Evolutionary conservation across 192 early-diverging fungal species (phyloP), one percentile per base, ranked within the genome.

Genomic region (Helicostylum pulchrum): DNA sequence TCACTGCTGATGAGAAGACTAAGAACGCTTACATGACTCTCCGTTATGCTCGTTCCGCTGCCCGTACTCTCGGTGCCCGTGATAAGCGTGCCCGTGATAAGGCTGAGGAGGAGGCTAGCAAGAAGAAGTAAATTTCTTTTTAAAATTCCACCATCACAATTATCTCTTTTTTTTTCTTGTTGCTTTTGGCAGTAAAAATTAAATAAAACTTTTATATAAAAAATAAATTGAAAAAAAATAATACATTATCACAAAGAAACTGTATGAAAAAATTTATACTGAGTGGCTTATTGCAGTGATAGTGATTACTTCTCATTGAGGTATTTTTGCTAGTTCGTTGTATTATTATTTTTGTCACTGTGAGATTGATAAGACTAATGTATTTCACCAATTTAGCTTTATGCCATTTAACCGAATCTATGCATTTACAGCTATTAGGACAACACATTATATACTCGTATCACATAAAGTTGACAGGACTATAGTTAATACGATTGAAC

Each of bases 81-180:
- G 92, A 91, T 66, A 83, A 80, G 66, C 84, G 85, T 80, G 87
- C 86, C 62, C 88, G 88, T 80, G 89, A 82, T 59, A 86, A 87
- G 73, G 92, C 81, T 76, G 90, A 89, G 76, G 89, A 90, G 76
- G 91, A 93, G 80, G 82, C 82, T 53, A 81, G 84, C 79, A 86
- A 88, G 73, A 59, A 59, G 57, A 59, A 59, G 43, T 59, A 59
- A 59, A 59, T 59, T 1, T 15, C 10, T 20, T 26, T 26, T 26
- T 26, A 17, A 26, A 23, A 23, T 23, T 52, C 26, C 26, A 52
- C 50, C 26, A 21, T 21, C 20, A 19, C 14, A 8, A 49, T 49
- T 20, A 19, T 20, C 9, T 52, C 14, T 19, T 50, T 7, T 62
- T 62, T 50, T 45, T 45, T 42, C 42, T 46, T 61, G 43, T 26